Evolutionary conservation across 306 rosid genomes (phyloP), one percentile per base, ranked within the genome.

Genomic region (Malus fusca): DNA sequence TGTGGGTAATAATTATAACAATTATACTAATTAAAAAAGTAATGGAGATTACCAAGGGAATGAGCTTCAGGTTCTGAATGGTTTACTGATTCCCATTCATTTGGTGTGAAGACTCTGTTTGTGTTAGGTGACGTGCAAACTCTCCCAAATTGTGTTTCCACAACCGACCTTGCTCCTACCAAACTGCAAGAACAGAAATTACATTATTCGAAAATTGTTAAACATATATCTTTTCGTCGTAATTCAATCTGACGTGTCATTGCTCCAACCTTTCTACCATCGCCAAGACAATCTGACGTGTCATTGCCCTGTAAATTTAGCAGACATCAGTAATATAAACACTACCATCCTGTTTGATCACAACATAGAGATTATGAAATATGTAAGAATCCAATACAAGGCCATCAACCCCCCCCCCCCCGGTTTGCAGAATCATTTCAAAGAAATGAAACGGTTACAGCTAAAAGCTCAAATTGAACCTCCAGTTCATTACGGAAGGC

Each of bases 91-190:
- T 71, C 28, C 75, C 97, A 89, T 85, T 66, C 82, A 1, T 62
- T 82, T 71, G 67, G 96, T 81, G 92, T 88, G 97, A 88, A 63
- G 65, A 59, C 71, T 81, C 80, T 62, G 85, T 73, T 85, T 85
- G 96, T 46, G 85, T 78, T 85, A 85, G 96, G 94, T 90, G 80
- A 62, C 75, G 40, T 59, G 68, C 62, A 70, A 75, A 77, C 71
- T 30, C 43, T 66, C 69, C 59, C 42, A 64, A 75, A 33, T 73
- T 1, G 70, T 63, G 8, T 11, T 79, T 43, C 53, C 68, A 18
- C 53, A 62, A 86, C 66, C 77, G 62, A 87, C 83, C 73, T 74
- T 80, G 33, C 82, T 76, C 79, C 75, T 72, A 71, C 63, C 78
- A 75, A 51, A 18, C 53, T 30, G 21, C 55, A 62, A 14, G 19